Evolutionary conservation across 345 rosid genomes (phyloP).

Genomic region (Streptanthus diversifolius): DNA sequence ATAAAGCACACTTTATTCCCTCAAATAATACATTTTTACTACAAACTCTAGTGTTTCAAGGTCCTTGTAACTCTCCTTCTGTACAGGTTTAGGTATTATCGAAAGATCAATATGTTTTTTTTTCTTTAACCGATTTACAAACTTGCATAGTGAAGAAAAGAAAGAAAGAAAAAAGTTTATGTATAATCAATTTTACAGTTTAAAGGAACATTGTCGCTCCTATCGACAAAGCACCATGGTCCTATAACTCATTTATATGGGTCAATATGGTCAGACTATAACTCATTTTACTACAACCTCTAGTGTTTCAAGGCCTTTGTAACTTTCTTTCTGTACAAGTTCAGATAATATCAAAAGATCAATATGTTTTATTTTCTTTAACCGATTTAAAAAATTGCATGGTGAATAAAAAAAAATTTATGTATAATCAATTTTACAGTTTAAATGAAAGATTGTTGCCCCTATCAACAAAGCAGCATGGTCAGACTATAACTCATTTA

Average conservation of each 20-base stretch:
- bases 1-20: conserved; percentile 24
- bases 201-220: conserved; percentile 1
- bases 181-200: neutral
- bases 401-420: neutral
- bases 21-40: conserved; percentile 36
- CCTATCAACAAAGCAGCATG: conserved; percentile 12
- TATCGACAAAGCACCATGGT: conserved; percentile 12
- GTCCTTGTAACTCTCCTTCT: conserved; percentile 42
- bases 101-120: neutral
- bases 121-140: neutral
- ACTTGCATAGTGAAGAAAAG: neutral
- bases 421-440: neutral
- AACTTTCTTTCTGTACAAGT: conserved; percentile 17
- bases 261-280: too few relatives aligned
- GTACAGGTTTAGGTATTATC: conserved; percentile 36
- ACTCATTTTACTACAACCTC: conserved; percentile 42
- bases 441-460: neutral
- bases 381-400: neutral
- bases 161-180: neutral
- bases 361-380: too few relatives aligned
- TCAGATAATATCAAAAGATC: conserved; percentile 32
- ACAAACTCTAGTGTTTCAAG: conserved; percentile 39
- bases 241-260: neutral
- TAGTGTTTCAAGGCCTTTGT: conserved; percentile 48
- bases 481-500: neutral